phyloP scores from a whole-genome alignment of 345 rosid species.

The Crucihimalaya himalaica region DNA sequence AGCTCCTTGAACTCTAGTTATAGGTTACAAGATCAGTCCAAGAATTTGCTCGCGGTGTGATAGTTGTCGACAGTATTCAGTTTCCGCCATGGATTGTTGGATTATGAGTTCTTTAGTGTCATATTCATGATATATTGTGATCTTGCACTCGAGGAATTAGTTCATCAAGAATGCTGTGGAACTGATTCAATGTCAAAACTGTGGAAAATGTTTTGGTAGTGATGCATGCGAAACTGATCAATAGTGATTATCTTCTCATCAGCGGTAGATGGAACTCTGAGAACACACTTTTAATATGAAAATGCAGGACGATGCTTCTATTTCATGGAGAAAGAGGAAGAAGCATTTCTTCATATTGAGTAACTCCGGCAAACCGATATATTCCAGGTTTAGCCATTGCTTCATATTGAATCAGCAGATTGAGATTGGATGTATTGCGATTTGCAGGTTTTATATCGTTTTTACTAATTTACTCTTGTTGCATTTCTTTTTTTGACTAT shows the following conservation, averaged over 20 bases:
- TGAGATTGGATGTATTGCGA: conserved; percentile 4
- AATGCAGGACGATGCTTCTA: conserved; percentile 96
- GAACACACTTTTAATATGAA: conserved; percentile 44
- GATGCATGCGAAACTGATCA: neutral
- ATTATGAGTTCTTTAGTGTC: neutral
- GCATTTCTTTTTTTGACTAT: neutral
- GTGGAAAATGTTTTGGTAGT: neutral
- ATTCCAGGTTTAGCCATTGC: conserved; percentile 69
- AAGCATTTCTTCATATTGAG: conserved; percentile 97
- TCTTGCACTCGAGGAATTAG: neutral
- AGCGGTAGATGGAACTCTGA: neutral
- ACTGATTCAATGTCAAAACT: neutral
- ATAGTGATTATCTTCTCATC: neutral
- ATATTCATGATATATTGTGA: neutral
- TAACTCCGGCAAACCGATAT: conserved; percentile 97
- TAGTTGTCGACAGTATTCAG: neutral
- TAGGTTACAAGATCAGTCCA: neutral
- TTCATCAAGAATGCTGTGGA: neutral
- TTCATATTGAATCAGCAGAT: conserved; percentile 5
- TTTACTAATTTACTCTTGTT: neutral
- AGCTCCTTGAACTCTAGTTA: neutral
- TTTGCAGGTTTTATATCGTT: neutral
- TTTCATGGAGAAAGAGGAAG: conserved; percentile 98
- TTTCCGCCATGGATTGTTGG: neutral
- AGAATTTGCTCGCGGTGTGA: neutral